Conservation (phyloP, 805 yeast species). For the Myxozyma monticola region DNA sequence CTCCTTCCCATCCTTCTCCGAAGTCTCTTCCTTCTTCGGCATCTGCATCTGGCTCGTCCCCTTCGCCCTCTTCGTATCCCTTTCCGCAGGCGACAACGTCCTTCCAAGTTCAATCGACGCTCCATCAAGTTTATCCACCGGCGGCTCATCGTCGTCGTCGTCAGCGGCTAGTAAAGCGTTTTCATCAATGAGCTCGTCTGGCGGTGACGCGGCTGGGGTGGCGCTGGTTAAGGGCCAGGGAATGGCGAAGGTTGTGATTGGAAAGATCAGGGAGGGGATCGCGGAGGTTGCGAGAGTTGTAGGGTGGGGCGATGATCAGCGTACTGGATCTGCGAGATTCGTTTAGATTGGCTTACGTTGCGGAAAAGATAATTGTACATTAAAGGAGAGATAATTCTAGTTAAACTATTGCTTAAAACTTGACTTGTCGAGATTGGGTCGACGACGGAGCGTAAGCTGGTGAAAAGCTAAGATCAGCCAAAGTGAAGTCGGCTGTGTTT, state of each 20-base stretch:
- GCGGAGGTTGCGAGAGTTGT: conserved; percentile 27
- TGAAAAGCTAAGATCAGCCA: too few relatives aligned
- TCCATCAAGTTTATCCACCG: neutral
- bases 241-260: conserved; percentile 27
- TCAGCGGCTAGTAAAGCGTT: too few relatives aligned
- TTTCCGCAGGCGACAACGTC: conserved; percentile 87
- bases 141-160: neutral
- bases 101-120: conserved; percentile 53
- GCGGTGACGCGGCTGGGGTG: conserved; percentile 3
- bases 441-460: too few relatives aligned
- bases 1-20: conserved; percentile 76
- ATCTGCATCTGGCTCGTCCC: conserved; percentile 93
- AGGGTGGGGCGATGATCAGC: conserved; percentile 27
- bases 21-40: conserved; percentile 94
- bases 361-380: too few relatives aligned
- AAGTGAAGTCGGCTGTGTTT: too few relatives aligned
- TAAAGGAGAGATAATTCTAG: too few relatives aligned
- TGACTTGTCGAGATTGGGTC: too few relatives aligned
- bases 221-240: conserved; percentile 22
- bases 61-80: conserved; percentile 83
- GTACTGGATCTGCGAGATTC: conserved; percentile 18
- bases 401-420: too few relatives aligned
- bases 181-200: neutral
- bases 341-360: too few relatives aligned
- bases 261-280: conserved; percentile 28